A percentile compares a stretch with the other conserved stretches of the same genome.
Evolutionary conservation across 768 basidiomycete genomes (phyloP).

Genomic region (Coprinopsis cinerea): DNA sequence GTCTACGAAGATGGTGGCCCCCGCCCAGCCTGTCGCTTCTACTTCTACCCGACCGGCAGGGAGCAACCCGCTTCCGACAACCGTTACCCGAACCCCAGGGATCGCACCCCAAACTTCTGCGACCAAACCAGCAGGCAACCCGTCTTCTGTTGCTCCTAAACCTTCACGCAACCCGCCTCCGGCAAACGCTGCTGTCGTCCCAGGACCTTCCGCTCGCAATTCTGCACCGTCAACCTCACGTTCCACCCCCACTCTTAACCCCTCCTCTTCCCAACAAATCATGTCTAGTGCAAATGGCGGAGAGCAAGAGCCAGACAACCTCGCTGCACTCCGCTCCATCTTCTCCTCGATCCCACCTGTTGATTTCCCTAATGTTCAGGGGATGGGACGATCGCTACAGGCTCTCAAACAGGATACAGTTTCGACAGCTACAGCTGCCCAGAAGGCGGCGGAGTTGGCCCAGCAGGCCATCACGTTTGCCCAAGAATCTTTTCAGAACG

Average conservation of each 20-base stretch:
- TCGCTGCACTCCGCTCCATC: slow-evolving; percentile 14
- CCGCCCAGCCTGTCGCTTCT: no score
- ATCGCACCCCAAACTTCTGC: no score
- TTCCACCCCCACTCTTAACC: neutral
- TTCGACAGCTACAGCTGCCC: slow-evolving; percentile 19
- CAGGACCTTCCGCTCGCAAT: neutral
- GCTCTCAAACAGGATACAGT: slow-evolving; percentile 20
- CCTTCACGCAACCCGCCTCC: neutral
- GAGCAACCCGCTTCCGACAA: no score
- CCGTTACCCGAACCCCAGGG: no score
- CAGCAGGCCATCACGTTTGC: slow-evolving; percentile 24
- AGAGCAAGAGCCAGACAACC: slow-evolving; percentile 7
- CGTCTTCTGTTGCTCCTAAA: neutral
- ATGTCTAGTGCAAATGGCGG: neutral
- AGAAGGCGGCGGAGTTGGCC: slow-evolving; percentile 22
- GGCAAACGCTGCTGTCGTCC: neutral
- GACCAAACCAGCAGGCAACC: no score
- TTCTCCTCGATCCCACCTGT: slow-evolving; percentile 18
- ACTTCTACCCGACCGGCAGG: no score
- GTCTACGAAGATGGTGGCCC: no score
- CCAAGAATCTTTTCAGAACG: slow-evolving; percentile 21
- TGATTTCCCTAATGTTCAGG: slow-evolving; percentile 17
- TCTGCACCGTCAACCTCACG: neutral
- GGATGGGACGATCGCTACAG: slow-evolving; percentile 19
- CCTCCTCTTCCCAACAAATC: neutral